Evolutionary conservation across 2,329 filamentous ascomycete genomes (phyloP).

Genomic region (Orbilia brochopaga): DNA sequence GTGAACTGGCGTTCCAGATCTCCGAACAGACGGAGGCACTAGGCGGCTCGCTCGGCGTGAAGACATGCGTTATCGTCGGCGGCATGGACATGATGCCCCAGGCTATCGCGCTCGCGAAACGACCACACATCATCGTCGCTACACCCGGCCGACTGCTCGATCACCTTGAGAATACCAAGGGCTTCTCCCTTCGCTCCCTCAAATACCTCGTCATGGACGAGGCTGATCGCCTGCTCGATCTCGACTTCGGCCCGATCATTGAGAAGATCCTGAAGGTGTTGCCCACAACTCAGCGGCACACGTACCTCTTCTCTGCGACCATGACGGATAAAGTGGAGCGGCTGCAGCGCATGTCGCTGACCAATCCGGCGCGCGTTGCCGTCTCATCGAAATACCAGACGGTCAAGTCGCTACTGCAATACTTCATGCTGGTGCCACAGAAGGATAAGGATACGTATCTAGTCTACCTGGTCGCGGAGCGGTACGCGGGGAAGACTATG

Average conservation of each 20-base stretch:
- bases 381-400: constrained; percentile 88
- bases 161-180: constrained; percentile 95
- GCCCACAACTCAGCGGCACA: constrained; percentile 72
- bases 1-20: constrained; percentile 92
- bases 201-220: constrained; percentile 96
- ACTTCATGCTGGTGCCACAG: constrained; percentile 84
- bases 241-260: constrained; percentile 90
- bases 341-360: constrained; percentile 84
- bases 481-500: constrained; percentile 75
- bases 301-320: constrained; percentile 91
- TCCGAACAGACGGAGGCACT: constrained; percentile 85
- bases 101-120: constrained; percentile 88
- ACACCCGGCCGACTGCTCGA: constrained; percentile 88
- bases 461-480: constrained; percentile 83
- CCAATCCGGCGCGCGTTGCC: constrained; percentile 81
- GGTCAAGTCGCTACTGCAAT: constrained; percentile 84
- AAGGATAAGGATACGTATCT: constrained; percentile 89
- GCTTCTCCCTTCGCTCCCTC: constrained; percentile 80
- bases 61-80: constrained; percentile 84
- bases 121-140: constrained; percentile 90
- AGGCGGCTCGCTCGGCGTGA: constrained; percentile 83
- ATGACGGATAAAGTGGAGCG: constrained; percentile 93
- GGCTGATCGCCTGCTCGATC: constrained; percentile 86
- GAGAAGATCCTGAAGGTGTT: constrained; percentile 93
- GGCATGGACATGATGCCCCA: constrained; percentile 96